Evolutionary conservation across 192 early-diverging fungal genomes (phyloP).

Genomic region (Gonapodya prolifera): DNA sequence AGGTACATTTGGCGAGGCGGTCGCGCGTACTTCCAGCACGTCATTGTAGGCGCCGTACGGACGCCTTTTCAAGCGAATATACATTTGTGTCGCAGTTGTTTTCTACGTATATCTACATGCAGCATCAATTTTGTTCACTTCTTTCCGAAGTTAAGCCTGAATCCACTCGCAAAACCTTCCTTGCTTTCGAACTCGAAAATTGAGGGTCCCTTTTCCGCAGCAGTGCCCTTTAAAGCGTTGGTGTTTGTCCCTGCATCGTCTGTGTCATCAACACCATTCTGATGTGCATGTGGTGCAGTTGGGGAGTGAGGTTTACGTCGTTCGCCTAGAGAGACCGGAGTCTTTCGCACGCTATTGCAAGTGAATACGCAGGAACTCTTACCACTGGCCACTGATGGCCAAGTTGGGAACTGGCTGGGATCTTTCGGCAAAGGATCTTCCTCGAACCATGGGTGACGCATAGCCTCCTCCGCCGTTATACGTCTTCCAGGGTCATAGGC

Average conservation of each 20-base stretch:
- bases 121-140: background rate
- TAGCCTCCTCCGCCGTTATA: conserved; percentile 81
- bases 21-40: too few species aligned
- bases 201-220: background rate
- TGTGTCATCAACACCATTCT: background rate
- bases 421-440: conserved; percentile 82
- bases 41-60: too few species aligned
- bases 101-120: too few species aligned
- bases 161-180: background rate
- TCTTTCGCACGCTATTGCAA: background rate
- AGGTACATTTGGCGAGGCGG: too few species aligned
- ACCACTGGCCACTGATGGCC: conserved; percentile 58
- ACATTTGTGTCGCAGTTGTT: too few species aligned
- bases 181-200: background rate
- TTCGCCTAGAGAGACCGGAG: background rate
- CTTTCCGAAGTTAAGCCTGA: background rate
- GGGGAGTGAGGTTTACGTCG: background rate
- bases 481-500: conserved; percentile 72
- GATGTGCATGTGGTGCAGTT: background rate
- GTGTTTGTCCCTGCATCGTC: background rate
- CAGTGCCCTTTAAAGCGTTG: background rate
- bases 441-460: conserved; percentile 82
- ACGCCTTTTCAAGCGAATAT: too few species aligned
- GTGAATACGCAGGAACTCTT: conserved; percentile 16
- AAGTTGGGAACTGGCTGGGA: conserved; percentile 86